Conservation (phyloP, 78 protist genomes). For the Cavenderia fasciculata region DNA sequence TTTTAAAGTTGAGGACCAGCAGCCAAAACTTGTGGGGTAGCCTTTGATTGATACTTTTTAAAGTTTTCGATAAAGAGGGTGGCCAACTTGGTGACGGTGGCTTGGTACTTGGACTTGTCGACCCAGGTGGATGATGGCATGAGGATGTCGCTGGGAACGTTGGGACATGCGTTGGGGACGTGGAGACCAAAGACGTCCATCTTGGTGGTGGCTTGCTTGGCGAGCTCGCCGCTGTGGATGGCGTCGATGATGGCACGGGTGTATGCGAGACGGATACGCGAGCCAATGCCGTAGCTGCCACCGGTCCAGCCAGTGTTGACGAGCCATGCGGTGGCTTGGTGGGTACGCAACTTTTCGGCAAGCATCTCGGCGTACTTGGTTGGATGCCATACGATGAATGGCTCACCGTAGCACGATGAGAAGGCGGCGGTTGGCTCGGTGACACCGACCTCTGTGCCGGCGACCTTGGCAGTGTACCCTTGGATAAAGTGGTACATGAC, state of each 20-base stretch:
- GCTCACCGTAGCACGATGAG: constrained; percentile 96
- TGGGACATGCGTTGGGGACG: constrained; percentile 84
- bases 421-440: constrained; percentile 96
- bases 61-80: constrained; percentile 87
- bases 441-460: constrained; percentile 97
- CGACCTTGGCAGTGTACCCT: constrained; percentile 98
- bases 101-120: constrained; percentile 80
- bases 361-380: constrained; percentile 95
- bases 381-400: constrained; percentile 97
- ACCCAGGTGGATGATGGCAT: constrained; percentile 92
- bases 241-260: constrained; percentile 96
- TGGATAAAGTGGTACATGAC: constrained; percentile 96
- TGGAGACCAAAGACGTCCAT: constrained; percentile 84
- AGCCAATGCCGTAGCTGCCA: constrained; percentile 91
- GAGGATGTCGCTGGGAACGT: constrained; percentile 88
- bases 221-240: constrained; percentile 91
- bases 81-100: constrained; percentile 79
- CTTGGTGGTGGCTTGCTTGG: constrained; percentile 33
- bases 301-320: constrained; percentile 97
- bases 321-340: constrained; percentile 90
- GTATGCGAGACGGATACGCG: constrained; percentile 87
- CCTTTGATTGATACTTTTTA: constrained; percentile 80
- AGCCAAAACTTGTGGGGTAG: constrained; percentile 59
- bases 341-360: constrained; percentile 84
- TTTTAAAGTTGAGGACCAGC: constrained; percentile 81